Base-by-base conservation (phyloP, 2,329 filamentous ascomycete species). In the Cladosporium sp. region DNA sequence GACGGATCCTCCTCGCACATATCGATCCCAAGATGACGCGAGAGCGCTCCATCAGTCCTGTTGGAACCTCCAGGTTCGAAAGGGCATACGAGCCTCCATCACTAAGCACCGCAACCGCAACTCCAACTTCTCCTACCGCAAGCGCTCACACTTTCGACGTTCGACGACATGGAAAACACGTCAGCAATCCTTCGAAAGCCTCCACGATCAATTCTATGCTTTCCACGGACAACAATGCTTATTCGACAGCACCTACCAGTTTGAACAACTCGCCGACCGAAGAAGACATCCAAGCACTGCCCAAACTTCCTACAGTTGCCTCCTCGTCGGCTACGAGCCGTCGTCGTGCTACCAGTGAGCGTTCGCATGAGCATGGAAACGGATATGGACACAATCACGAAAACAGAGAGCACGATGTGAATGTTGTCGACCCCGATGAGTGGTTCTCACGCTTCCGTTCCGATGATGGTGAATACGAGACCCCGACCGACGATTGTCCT, bases 371-470 rank as follows among this genome's bases (percentile, higher is more conserved):
- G 25, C 42, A 45, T 12, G 17, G 4, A 39, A 54, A 25, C 20
- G n/a, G 36, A 39, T 19, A 32, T 32, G 24, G 28, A 9, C 57
- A 20, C 42, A 42, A 22, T 3, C 25, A 47, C 52, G 32, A 34
- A 13, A 17, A 32, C 22, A 32, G 28, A 32, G 40, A 55, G n/a
- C 39, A 36, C 39, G 42, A 47, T 22, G 32, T 53, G n/a, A 51
- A 36, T 3, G 39, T 50, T 25, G 58, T 51, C 28, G 66, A 66
- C 40, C 58, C 62, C 4, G 68, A 70, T 47, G 70, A 71, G 37
- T 74, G 71, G 68, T 71, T 71, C 49, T 64, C 65, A 12, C 66
- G 65, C 34, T 72, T 73, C 55, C 68, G 66, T 39, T 65, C 64
- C 28, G 64, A 67, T 34, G 64, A 65, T 4, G 66, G 69, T 40